Evolutionary conservation across 768 basidiomycete species (phyloP).

Genomic region (Exsudoporus frostii): DNA sequence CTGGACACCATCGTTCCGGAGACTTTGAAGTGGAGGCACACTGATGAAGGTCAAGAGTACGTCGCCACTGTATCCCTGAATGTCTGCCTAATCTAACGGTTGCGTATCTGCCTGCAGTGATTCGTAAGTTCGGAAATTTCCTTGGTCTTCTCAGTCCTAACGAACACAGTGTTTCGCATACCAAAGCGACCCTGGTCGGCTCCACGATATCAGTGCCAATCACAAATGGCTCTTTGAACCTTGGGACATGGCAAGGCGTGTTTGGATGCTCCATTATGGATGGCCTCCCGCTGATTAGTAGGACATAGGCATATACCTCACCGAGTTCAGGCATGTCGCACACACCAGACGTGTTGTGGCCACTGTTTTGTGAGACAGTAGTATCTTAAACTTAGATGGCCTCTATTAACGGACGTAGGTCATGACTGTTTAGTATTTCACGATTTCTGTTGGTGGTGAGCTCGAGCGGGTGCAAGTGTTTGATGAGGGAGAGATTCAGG

Average conservation of each 20-base stretch:
- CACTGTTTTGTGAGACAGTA: constrained; percentile 64
- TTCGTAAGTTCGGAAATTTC: constrained; percentile 50
- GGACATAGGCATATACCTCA: constrained; percentile 71
- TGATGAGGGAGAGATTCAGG: too few species aligned
- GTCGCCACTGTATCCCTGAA: not conserved
- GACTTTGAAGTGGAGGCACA: constrained; percentile 75
- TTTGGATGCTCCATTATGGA: not conserved
- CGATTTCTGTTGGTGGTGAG: not conserved
- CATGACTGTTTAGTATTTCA: constrained; percentile 3
- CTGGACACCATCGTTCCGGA: constrained; percentile 89
- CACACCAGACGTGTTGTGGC: constrained; percentile 74
- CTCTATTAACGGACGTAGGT: constrained; percentile 7
- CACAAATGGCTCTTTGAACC: constrained; percentile 67
- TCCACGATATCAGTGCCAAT: constrained; percentile 82
- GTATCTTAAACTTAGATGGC: not conserved
- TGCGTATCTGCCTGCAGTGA: constrained; percentile 45
- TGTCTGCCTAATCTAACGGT: constrained; percentile 1
- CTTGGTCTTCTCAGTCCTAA: not conserved
- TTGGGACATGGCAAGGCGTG: constrained; percentile 92
- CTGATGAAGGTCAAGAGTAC: constrained; percentile 90
- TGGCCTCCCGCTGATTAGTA: constrained; percentile 1
- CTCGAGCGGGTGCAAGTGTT: not conserved
- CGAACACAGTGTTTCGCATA: constrained; percentile 72
- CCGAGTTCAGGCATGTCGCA: constrained; percentile 72
- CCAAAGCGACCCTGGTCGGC: constrained; percentile 84